Evolutionary conservation across 1,139 yeast species (phyloP).

Genomic region (Hyphopichia burtonii): DNA sequence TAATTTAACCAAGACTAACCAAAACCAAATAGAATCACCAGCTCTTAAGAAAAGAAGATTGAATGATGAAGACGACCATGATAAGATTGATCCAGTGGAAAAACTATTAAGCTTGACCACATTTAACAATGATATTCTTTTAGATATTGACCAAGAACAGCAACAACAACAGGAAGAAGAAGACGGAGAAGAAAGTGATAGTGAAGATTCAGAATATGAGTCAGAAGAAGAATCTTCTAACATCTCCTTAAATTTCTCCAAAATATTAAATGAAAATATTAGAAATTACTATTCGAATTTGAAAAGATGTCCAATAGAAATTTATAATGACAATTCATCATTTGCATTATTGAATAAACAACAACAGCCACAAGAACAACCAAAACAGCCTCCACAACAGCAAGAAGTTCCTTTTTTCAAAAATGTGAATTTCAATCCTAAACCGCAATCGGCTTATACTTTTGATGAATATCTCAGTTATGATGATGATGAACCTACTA

Average conservation of each 20-base stretch:
- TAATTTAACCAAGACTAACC: conserved; percentile 10
- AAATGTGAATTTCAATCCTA: conserved; percentile 38
- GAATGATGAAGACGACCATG: conserved; percentile 18
- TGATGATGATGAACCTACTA: conserved; percentile 18
- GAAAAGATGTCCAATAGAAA: conserved; percentile 25
- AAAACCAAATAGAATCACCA: not conserved
- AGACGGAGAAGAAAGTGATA: conserved; percentile 3
- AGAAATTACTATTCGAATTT: conserved; percentile 31
- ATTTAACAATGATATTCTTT: conserved; percentile 27
- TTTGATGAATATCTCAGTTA: conserved; percentile 42
- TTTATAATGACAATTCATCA: conserved; percentile 30
- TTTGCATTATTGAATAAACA: conserved; percentile 33
- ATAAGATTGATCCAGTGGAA: conserved; percentile 46
- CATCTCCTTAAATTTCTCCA: conserved; percentile 33
- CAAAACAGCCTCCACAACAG: conserved; percentile 2
- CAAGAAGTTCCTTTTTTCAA: conserved; percentile 38
- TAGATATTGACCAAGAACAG: conserved; percentile 15
- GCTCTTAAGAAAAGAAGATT: conserved; percentile 13
- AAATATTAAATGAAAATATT: conserved; percentile 41
- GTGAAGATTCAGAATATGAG: conserved; percentile 3
- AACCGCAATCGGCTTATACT: conserved; percentile 27
- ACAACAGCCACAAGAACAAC: conserved; percentile 4
- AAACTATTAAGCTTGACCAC: conserved; percentile 40
- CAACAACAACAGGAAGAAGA: conserved; percentile 8
- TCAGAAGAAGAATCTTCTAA: conserved; percentile 9